Conservation (phyloP, 1,139 yeast species). For the Wickerhamomyces sp. region DNA sequence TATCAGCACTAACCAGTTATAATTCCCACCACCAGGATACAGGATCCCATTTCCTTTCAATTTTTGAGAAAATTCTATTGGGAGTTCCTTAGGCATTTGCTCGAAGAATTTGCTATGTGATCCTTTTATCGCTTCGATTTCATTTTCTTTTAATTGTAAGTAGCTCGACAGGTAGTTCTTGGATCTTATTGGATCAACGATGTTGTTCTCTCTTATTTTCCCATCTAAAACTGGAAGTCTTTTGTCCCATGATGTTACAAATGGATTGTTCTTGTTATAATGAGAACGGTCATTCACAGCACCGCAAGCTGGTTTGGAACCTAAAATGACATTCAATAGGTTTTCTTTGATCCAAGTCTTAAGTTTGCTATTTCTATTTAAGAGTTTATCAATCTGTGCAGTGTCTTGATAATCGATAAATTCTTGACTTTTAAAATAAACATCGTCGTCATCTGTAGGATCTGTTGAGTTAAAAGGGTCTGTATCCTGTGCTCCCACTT, state of each 20-base stretch:
- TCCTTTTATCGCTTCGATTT: conserved; percentile 10
- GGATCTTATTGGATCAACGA: conserved; percentile 19
- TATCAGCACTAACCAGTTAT: conserved; percentile 65
- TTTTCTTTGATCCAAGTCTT: conserved; percentile 8
- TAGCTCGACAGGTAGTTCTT: conserved; percentile 19
- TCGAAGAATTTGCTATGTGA: conserved; percentile 19
- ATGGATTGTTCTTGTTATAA: conserved; percentile 16
- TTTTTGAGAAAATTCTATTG: conserved; percentile 9
- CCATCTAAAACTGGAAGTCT: conserved; percentile 22
- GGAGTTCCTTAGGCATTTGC: conserved; percentile 16
- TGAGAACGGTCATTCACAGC: conserved; percentile 19
- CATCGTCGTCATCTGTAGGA: neutral
- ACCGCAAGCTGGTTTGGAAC: conserved; percentile 13
- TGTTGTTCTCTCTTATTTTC: conserved; percentile 19
- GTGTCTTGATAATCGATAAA: neutral
- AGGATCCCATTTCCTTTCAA: conserved; percentile 66
- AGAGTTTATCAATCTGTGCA: neutral
- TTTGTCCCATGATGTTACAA: conserved; percentile 9
- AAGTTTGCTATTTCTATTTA: neutral
- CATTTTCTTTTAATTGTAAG: conserved; percentile 12
- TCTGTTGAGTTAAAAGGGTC: neutral
- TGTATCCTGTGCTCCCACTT: too few species aligned
- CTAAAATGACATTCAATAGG: conserved; percentile 10
- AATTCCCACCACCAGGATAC: conserved; percentile 75
- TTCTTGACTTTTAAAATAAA: neutral